Percentiles rank a stretch among this genome's conserved stretches.
These are phyloP conservation scores for Nelumbo lutea DNA, from an alignment of 164 flowering plant species.

Conservation along the genomic window DNA sequence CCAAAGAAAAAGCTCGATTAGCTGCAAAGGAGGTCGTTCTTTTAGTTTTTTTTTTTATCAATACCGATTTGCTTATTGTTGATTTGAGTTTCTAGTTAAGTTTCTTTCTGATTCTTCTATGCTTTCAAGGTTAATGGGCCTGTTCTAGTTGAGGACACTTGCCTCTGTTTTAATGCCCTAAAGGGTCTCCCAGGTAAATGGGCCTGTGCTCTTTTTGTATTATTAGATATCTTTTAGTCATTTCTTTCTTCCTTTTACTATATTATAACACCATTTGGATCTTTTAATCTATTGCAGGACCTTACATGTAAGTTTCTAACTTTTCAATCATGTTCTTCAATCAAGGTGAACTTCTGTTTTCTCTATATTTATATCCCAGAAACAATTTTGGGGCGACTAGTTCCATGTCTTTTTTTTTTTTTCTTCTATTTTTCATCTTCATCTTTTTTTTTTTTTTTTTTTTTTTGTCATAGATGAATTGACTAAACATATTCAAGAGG, in stretches of 20 bases:
- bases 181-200: conserved; percentile 80
- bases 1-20: conserved; percentile 86
- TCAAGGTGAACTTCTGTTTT: conserved; percentile 9
- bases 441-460: too few relatives aligned
- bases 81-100: conserved; percentile 1
- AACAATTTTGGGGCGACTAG: neutral
- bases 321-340: conserved; percentile 3
- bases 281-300: conserved; percentile 55
- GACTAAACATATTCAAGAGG: too few relatives aligned
- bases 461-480: too few relatives aligned
- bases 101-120: neutral
- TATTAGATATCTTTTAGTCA: neutral
- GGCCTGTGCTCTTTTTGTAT: neutral
- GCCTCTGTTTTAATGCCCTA: conserved; percentile 91
- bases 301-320: conserved; percentile 73
- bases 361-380: neutral
- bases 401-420: neutral
- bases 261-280: neutral
- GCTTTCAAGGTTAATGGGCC: conserved; percentile 75
- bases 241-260: neutral
- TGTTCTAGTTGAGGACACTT: conserved; percentile 93
- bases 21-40: conserved; percentile 68
- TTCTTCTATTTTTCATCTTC: neutral
- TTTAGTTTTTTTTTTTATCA: neutral
- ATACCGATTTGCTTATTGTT: neutral